These are phyloP conservation scores for Pythium aquatile DNA, from an alignment of 352 stramenopile genomes.

Conservation along the genomic window DNA sequence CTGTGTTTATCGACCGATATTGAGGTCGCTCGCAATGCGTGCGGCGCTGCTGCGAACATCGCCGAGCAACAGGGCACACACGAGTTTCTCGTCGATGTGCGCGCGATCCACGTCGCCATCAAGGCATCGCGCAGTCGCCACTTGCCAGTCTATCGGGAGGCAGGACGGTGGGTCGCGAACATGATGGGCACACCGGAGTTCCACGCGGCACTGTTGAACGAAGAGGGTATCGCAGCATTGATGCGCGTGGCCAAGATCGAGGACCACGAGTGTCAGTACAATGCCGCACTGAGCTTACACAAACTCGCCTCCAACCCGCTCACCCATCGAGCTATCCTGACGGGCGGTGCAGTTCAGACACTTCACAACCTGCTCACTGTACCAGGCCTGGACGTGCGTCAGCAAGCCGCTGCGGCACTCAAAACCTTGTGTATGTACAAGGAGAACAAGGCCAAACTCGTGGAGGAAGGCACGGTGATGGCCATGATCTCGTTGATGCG, in stretches of 20 bases:
- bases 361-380: conserved; percentile 77
- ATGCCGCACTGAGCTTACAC: conserved; percentile 84
- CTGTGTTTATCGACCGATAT: conserved; percentile 84
- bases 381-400: conserved; percentile 70
- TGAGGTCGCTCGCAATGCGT: conserved; percentile 91
- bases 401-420: conserved; percentile 90
- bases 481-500: conserved; percentile 83
- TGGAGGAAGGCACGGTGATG: conserved; percentile 83
- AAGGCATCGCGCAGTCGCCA: conserved; percentile 89
- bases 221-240: conserved; percentile 86
- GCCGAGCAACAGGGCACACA: conserved; percentile 85
- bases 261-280: conserved; percentile 91
- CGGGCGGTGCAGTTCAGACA: conserved; percentile 52
- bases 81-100: conserved; percentile 77
- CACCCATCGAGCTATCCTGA: conserved; percentile 69
- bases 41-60: conserved; percentile 90
- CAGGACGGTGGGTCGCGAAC: conserved; percentile 88
- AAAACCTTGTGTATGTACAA: conserved; percentile 90
- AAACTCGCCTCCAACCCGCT: conserved; percentile 81
- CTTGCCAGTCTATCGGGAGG: conserved; percentile 90
- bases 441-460: conserved; percentile 89
- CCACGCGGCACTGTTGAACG: conserved; percentile 78
- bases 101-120: conserved; percentile 86
- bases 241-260: conserved; percentile 88
- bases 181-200: conserved; percentile 81